Evolutionary conservation across 257 asterid genomes (phyloP).

Genomic region (Rubia yunnanensis): DNA sequence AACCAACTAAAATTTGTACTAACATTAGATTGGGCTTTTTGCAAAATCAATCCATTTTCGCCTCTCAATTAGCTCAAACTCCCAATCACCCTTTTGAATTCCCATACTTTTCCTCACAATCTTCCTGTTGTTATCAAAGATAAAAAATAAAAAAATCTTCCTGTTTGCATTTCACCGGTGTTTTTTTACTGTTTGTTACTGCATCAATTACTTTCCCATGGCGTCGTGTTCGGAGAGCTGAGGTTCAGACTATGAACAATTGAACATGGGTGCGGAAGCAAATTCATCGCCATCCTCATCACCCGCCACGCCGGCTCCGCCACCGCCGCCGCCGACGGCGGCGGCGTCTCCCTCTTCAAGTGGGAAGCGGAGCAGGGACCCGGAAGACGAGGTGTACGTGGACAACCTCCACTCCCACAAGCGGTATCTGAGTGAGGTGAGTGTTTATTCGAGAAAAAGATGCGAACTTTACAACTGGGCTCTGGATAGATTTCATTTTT

Average conservation of each 20-base stretch:
- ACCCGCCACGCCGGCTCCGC: background rate
- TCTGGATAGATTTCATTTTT: too few species aligned
- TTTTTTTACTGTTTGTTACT: background rate
- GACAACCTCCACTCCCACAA: slow-evolving; percentile 92
- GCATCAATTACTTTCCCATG: background rate
- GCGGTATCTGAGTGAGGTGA: slow-evolving; percentile 92
- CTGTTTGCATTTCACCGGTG: background rate
- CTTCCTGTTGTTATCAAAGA: too few species aligned
- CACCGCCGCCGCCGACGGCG: slow-evolving; percentile 3
- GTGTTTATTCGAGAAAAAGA: background rate
- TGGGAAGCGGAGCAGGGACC: slow-evolving; percentile 75
- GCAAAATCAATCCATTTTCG: too few species aligned
- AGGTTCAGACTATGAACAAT: background rate
- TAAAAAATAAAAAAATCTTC: too few species aligned
- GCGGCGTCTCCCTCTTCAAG: slow-evolving; percentile 27
- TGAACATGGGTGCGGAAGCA: slow-evolving; percentile 44
- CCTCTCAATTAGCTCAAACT: too few species aligned
- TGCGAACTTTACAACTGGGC: background rate
- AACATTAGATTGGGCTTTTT: background rate
- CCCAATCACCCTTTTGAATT: background rate
- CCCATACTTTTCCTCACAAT: background rate
- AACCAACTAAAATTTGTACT: too few species aligned
- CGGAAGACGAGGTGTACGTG: slow-evolving; percentile 84
- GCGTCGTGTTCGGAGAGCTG: background rate
- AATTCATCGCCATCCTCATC: slow-evolving; percentile 27